These are phyloP conservation scores for Yamadazyma blattariae DNA, from an alignment of 1,139 yeast genomes.

Conservation along the genomic window DNA sequence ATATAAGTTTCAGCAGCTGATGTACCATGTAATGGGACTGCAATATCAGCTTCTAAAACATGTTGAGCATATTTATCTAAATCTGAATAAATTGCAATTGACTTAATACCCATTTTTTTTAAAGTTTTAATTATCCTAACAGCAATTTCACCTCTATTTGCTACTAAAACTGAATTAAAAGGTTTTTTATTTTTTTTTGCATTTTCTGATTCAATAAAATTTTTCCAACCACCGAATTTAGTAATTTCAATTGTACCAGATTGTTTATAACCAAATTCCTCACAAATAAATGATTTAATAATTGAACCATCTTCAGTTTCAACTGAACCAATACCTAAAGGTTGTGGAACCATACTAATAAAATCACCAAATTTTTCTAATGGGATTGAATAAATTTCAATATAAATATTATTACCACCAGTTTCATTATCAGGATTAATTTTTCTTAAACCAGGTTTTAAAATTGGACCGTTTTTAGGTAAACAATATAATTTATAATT, in stretches of 20 bases:
- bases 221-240: constrained; percentile 82
- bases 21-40: constrained; percentile 73
- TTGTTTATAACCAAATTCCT: constrained; percentile 74
- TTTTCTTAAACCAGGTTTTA: constrained; percentile 86
- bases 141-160: constrained; percentile 97
- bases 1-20: constrained; percentile 91
- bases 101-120: constrained; percentile 69
- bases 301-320: constrained; percentile 76
- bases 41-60: constrained; percentile 75
- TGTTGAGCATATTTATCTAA: constrained; percentile 88
- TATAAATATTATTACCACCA: constrained; percentile 58
- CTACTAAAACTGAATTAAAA: constrained; percentile 82
- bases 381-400: constrained; percentile 86
- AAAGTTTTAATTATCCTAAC: constrained; percentile 88
- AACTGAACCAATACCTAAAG: constrained; percentile 90
- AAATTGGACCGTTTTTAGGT: constrained; percentile 75
- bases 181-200: constrained; percentile 43
- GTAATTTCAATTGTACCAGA: constrained; percentile 80
- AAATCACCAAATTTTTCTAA: constrained; percentile 73
- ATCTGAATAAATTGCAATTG: constrained; percentile 89
- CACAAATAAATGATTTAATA: constrained; percentile 93
- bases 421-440: constrained; percentile 31
- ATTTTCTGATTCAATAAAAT: constrained; percentile 48
- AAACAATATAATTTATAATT: constrained; percentile 78
- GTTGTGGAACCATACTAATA: constrained; percentile 86